Evolutionary conservation across 2,329 filamentous ascomycete species (phyloP), one percentile per base, ranked within the genome.

Genomic region (Hypoxylon sp.): DNA sequence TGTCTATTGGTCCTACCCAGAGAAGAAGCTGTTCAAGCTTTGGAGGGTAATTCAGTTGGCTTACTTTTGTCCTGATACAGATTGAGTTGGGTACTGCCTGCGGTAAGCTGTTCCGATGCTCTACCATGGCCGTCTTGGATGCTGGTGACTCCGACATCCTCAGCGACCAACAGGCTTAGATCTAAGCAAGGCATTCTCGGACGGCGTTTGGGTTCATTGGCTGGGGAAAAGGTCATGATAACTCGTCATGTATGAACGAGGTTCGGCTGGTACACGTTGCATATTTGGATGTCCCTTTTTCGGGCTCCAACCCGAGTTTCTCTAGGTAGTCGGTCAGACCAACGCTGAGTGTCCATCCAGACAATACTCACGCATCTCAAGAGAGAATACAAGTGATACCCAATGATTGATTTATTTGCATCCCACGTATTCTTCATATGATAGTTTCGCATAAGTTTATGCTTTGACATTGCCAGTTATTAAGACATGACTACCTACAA

Each of bases 91-190:
- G 94, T 72, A 97, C 92, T 73, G 92, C 91, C 68, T 97, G 92
- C 81, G 94, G 94, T 83, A 97, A 97, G 84, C 89, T 99, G 74
- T 99, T 96, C 89, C 86, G 91, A 69, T 96, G 90, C 87, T 93
- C 90, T 66, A 96, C 92, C 78, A 95, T 99, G 89, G 88, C 92
- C 69, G 89, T 97, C 73, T 81, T 97, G 66, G 94, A 99, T 78
- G 91, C 92, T 74, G 94, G 93, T 86, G 89, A 97, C 86, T 96
- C 91, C 67, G 94, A 99, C 78, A 99, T 99, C 78, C 85, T 99
- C 69, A 87, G 81, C 78, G 86, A 90, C 77, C 85, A 86, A 75
- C 75, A 80, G 72, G 78, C 81, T 69, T 88, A 87, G 77, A 59
- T 60, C 26, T 59, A 41, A 41, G 60, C 50, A 55, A 44, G 50